Evolutionary conservation across 129 eudicot species (phyloP).

Genomic region (Logfia minima): DNA sequence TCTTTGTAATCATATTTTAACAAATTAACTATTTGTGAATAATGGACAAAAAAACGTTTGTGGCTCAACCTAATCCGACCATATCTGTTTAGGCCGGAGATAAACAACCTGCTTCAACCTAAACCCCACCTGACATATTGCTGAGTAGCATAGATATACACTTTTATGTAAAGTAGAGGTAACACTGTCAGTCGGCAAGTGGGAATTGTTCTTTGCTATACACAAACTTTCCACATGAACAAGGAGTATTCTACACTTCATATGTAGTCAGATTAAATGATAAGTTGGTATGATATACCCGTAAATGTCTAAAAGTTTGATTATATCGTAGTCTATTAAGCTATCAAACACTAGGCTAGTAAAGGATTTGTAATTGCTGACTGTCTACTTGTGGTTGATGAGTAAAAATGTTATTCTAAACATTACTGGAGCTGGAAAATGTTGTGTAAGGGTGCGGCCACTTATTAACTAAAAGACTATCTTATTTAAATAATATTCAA

Average conservation of each 20-base stretch:
- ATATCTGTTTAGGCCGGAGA: neutral
- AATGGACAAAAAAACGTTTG: neutral
- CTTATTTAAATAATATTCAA: too few relatives aligned
- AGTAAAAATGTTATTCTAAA: too few relatives aligned
- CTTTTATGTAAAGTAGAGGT: neutral
- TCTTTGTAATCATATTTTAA: too few relatives aligned
- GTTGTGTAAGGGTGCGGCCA: too few relatives aligned
- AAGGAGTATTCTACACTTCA: neutral
- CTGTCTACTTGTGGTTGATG: neutral
- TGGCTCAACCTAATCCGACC: neutral
- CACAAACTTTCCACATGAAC: neutral
- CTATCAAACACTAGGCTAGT: neutral
- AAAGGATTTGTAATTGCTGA: neutral
- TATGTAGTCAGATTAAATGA: neutral
- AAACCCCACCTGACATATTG: neutral
- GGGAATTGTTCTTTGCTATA: neutral
- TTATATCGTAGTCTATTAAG: too few relatives aligned
- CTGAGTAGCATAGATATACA: neutral
- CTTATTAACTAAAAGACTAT: too few relatives aligned
- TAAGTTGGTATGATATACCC: neutral
- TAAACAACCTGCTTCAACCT: neutral
- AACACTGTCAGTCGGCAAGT: neutral
- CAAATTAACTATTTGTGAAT: too few relatives aligned
- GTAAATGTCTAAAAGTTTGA: neutral
- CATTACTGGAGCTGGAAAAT: too few relatives aligned